Evolutionary conservation across 208 protist species (phyloP).

Genomic region (Herpetomonas tarakana): DNA sequence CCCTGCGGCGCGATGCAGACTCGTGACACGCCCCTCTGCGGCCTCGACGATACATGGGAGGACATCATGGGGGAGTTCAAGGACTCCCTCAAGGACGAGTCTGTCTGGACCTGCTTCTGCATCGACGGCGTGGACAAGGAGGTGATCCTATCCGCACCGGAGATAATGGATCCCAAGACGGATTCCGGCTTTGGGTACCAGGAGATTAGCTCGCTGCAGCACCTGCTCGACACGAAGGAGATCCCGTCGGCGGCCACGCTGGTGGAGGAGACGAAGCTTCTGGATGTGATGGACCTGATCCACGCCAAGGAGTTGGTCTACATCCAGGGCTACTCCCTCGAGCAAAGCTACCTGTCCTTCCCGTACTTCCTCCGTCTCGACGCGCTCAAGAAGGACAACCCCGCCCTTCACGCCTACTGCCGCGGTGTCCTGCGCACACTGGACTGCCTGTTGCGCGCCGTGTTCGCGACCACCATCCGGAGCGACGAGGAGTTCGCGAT

Average conservation of each 20-base stretch:
- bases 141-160: slow-evolving; percentile 69
- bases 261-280: slow-evolving; percentile 27
- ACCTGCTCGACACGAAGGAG: slow-evolving; percentile 32
- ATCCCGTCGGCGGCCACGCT: slow-evolving; percentile 52
- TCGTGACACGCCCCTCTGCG: slow-evolving; percentile 31
- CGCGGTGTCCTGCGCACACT: slow-evolving; percentile 58
- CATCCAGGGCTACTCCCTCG: slow-evolving; percentile 66
- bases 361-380: slow-evolving; percentile 72
- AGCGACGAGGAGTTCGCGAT: slow-evolving; percentile 84
- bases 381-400: slow-evolving; percentile 56
- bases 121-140: slow-evolving; percentile 65
- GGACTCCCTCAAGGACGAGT: slow-evolving; percentile 23
- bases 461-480: slow-evolving; percentile 68
- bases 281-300: slow-evolving; percentile 81
- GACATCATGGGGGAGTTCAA: slow-evolving; percentile 60
- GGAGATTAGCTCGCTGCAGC: slow-evolving; percentile 40
- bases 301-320: slow-evolving; percentile 62
- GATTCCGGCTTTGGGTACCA: slow-evolving; percentile 70
- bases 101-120: slow-evolving; percentile 61
- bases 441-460: slow-evolving; percentile 51
- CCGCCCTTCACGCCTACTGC: slow-evolving; percentile 66
- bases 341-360: slow-evolving; percentile 68
- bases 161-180: slow-evolving; percentile 88
- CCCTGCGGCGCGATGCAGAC: too few relatives aligned
- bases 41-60: slow-evolving; percentile 69